phyloP scores from a whole-genome alignment of 305 asterid species.

The Euphrasia arctica region DNA sequence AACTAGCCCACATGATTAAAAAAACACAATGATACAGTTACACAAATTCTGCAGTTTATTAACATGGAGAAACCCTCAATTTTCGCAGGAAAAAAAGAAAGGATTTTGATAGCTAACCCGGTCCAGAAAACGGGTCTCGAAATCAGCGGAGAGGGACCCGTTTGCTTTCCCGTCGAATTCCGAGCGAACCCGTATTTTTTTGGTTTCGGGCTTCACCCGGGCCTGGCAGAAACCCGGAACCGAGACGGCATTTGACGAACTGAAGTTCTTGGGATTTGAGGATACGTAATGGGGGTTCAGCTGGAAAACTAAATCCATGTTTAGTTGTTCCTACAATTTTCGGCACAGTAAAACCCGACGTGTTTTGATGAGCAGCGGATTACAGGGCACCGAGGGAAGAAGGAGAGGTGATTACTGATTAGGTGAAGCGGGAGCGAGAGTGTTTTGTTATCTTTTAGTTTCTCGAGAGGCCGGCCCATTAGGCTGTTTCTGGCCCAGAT shows the following conservation, averaged over 20 bases:
- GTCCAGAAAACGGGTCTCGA: conserved; percentile 79
- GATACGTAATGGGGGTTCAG: conserved; percentile 34
- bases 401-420: too few species aligned
- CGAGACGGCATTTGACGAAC: conserved; percentile 31
- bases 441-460: too few species aligned
- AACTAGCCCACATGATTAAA: conserved; percentile 1
- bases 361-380: neutral
- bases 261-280: conserved; percentile 28
- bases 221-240: conserved; percentile 30
- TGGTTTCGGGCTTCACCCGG: conserved; percentile 29
- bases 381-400: neutral
- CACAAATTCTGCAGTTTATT: conserved; percentile 4
- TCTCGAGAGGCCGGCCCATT: too few species aligned
- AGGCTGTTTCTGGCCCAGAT: too few species aligned
- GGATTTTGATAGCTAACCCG: conserved; percentile 52
- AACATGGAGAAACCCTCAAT: conserved; percentile 7
- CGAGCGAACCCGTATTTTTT: conserved; percentile 60
- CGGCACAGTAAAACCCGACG: neutral
- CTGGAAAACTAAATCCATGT: conserved; percentile 62
- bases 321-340: neutral
- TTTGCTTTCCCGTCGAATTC: conserved; percentile 66
- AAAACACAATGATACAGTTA: conserved; percentile 1
- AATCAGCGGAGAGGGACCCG: conserved; percentile 70
- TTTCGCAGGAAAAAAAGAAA: neutral
- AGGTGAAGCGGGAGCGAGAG: neutral